phyloP scores from a whole-genome alignment of 164 flowering plant genomes.

The Umbilicus rupestris region DNA sequence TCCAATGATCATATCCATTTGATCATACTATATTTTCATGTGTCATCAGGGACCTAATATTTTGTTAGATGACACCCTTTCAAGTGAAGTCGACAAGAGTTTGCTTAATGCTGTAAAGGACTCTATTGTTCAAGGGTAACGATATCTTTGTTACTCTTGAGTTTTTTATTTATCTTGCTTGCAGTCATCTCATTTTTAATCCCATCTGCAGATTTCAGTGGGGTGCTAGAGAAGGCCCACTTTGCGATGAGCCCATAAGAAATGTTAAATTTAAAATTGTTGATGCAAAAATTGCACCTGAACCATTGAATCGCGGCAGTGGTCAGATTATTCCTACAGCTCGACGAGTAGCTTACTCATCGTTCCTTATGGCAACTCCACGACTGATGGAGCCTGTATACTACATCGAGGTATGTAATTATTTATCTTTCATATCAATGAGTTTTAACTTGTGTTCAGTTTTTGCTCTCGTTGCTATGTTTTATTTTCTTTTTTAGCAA shows the following conservation, averaged over 20 bases:
- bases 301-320: conserved; percentile 85
- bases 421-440: not conserved
- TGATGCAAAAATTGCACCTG: conserved; percentile 92
- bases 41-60: conserved; percentile 88
- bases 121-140: conserved; percentile 98
- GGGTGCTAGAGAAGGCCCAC: conserved; percentile 99
- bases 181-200: not conserved
- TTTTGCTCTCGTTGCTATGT: not conserved
- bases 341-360: conserved; percentile 92
- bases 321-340: conserved; percentile 99
- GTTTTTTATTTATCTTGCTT: not conserved
- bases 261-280: conserved; percentile 96
- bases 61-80: conserved; percentile 83
- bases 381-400: conserved; percentile 98
- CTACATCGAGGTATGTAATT: conserved; percentile 78
- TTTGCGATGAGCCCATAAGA: conserved; percentile 96
- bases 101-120: conserved; percentile 83
- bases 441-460: too few species aligned
- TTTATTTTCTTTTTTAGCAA: not conserved
- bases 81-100: conserved; percentile 91
- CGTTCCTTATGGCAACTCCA: conserved; percentile 98
- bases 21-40: not conserved
- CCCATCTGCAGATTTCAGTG: conserved; percentile 69
- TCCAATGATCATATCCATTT: not conserved
- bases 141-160: not conserved